Evolutionary conservation across 768 basidiomycete genomes (phyloP).

Genomic region (Tricholoma furcatifolium): DNA sequence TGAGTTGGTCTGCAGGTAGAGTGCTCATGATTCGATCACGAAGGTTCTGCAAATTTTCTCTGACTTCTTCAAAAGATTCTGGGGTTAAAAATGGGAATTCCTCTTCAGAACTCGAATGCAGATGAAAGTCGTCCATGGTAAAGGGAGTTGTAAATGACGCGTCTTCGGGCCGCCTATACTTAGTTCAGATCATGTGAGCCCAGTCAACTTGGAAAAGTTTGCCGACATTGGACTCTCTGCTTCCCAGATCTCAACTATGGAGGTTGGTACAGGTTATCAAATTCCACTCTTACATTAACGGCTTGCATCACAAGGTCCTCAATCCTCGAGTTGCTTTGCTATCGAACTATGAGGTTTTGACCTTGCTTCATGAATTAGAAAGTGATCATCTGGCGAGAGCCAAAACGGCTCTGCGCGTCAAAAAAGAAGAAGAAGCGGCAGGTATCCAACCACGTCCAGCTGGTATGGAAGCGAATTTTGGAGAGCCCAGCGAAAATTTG

Average conservation of each 20-base stretch:
- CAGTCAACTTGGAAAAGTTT: not conserved
- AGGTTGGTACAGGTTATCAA: not conserved
- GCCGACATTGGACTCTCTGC: not conserved
- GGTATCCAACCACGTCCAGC: constrained; percentile 20
- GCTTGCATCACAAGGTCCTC: constrained; percentile 46
- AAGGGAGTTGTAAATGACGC: not conserved
- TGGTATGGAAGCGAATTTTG: constrained; percentile 8
- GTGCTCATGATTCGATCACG: constrained; percentile 12
- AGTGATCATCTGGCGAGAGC: constrained; percentile 67
- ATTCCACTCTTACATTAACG: not conserved
- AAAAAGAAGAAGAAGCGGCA: constrained; percentile 71
- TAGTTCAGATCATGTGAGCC: constrained; percentile 3
- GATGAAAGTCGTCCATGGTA: constrained; percentile 17
- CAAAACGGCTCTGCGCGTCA: constrained; percentile 68
- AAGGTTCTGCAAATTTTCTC: constrained; percentile 12
- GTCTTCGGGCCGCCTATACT: not conserved
- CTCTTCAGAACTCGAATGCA: constrained; percentile 12
- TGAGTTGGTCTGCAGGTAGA: constrained; percentile 15
- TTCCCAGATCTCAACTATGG: not conserved
- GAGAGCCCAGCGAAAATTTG: constrained; percentile 74
- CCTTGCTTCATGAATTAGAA: constrained; percentile 75
- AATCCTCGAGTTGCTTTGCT: constrained; percentile 77
- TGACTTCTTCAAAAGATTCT: constrained; percentile 8
- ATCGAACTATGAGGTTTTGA: constrained; percentile 84
- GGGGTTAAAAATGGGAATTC: not conserved